Evolutionary conservation across 257 asterid species (phyloP), one percentile per base, ranked within the genome.

Genomic region (Handroanthus guayacan): DNA sequence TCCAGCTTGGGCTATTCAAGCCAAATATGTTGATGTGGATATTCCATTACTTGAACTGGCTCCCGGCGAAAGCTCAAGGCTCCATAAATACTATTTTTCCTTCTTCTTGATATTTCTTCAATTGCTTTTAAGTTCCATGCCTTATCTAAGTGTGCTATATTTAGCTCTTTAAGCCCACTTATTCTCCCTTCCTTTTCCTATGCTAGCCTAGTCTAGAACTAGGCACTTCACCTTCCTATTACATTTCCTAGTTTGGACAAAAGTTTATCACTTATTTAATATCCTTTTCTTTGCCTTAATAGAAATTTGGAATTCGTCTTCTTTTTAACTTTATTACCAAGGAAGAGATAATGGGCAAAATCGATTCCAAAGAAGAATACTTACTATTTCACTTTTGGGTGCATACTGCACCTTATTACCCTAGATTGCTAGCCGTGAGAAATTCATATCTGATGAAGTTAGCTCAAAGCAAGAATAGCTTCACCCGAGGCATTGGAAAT

Each of bases 241-340:
- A 31, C 10, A 2, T 63, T 66, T 66, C 71, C 37, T 66, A 66
- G 41, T 67, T 43, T 67, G 72, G 34, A 41, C 69, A 64, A 34
- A 34, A 62, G 67, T 11, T 36, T 62, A 62, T 34, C 47, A 62
- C 47, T 62, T 62, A 62, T 17, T 18, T 62, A 66, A 43, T 44
- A 66, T 65, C 37, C 0, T 13, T 64, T 64, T 64, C 56, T 44
- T 44, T 18, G 57, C 10, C 57, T 4, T 10, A 17, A 44, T 66
- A 44, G 56, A 66, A 66, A 18, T 43, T 66, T 9, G 5, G 56
- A 11, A 44, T 25, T 56, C 62, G 17, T 56, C 43, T 38, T 38
- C 43, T 38, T 38, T 38, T 5, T 38, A 38, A 5, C 3, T 3
- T 38, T 38, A 3, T 38, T 38, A 38, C 43, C n/a, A n/a, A n/a